Evolutionary conservation across 2,329 filamentous ascomycete species (phyloP).

Genomic region (Beauveria pseudobassiana): DNA sequence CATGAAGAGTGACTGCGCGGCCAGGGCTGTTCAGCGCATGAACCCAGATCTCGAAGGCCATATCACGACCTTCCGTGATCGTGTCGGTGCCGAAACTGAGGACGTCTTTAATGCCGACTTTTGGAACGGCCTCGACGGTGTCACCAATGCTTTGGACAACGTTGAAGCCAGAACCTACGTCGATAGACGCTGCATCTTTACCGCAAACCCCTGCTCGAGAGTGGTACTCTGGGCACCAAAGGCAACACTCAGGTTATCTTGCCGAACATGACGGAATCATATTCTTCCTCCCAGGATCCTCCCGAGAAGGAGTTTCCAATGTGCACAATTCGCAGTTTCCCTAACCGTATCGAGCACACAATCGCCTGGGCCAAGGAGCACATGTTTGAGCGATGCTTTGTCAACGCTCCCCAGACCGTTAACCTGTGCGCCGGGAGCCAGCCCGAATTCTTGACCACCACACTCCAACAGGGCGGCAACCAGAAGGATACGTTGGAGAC

Average conservation of each 20-base stretch:
- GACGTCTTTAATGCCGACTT: constrained; percentile 90
- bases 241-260: constrained; percentile 96
- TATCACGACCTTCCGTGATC: constrained; percentile 78
- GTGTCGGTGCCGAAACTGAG: constrained; percentile 87
- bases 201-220: constrained; percentile 92
- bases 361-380: constrained; percentile 93
- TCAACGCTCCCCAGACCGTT: constrained; percentile 86
- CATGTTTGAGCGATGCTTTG: constrained; percentile 88
- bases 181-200: constrained; percentile 93
- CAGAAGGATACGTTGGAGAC: constrained; percentile 91
- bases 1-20: constrained; percentile 93
- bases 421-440: constrained; percentile 91
- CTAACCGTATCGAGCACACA: constrained; percentile 96
- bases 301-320: constrained; percentile 98
- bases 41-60: constrained; percentile 87
- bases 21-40: constrained; percentile 85
- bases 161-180: constrained; percentile 96
- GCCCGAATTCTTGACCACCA: constrained; percentile 79
- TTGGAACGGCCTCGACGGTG: constrained; percentile 79
- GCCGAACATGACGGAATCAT: constrained; percentile 87
- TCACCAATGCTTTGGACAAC: constrained; percentile 96
- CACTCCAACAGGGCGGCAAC: constrained; percentile 86
- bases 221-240: constrained; percentile 96
- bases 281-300: constrained; percentile 89
- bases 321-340: constrained; percentile 96